Percentiles rank a stretch among this genome's conserved stretches.
Evolutionary conservation across 805 yeast genomes (phyloP).

Genomic region (Huiozyma naganishii): DNA sequence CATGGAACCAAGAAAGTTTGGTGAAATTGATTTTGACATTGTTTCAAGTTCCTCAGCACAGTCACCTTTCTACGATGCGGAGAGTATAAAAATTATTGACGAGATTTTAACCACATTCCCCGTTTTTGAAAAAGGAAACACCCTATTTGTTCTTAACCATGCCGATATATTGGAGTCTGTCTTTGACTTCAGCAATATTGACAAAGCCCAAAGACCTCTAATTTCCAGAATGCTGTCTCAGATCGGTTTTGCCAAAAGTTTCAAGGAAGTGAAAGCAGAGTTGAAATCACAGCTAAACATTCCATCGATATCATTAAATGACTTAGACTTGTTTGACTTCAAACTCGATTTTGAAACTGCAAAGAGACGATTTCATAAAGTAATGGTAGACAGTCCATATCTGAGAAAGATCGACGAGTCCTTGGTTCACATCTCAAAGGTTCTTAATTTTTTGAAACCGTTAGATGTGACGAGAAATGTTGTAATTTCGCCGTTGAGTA

Average conservation of each 20-base stretch:
- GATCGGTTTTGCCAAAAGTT: constrained; percentile 55
- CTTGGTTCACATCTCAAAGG: constrained; percentile 48
- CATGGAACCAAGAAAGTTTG: constrained; percentile 64
- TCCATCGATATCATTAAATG: constrained; percentile 73
- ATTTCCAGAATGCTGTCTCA: constrained; percentile 69
- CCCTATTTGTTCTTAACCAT: constrained; percentile 64
- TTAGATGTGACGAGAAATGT: constrained; percentile 52
- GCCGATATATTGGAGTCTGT: constrained; percentile 66
- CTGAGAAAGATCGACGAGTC: constrained; percentile 52
- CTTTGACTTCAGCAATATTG: constrained; percentile 72
- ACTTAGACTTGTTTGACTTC: constrained; percentile 72
- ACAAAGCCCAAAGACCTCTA: constrained; percentile 57
- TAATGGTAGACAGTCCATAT: constrained; percentile 67
- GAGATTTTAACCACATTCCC: constrained; percentile 61
- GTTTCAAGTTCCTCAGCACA: constrained; percentile 39
- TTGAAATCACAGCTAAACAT: constrained; percentile 59
- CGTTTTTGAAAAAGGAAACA: constrained; percentile 46
- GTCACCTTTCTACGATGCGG: constrained; percentile 68
- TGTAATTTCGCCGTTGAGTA: constrained; percentile 69
- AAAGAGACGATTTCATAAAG: constrained; percentile 46
- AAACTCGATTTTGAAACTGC: constrained; percentile 58
- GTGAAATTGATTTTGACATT: constrained; percentile 83
- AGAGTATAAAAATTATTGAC: constrained; percentile 70
- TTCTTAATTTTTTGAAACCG: constrained; percentile 41
- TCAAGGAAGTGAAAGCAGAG: constrained; percentile 46